Evolutionary conservation across 306 rosid genomes (phyloP).

Genomic region (Sphenostylis stenocarpa): DNA sequence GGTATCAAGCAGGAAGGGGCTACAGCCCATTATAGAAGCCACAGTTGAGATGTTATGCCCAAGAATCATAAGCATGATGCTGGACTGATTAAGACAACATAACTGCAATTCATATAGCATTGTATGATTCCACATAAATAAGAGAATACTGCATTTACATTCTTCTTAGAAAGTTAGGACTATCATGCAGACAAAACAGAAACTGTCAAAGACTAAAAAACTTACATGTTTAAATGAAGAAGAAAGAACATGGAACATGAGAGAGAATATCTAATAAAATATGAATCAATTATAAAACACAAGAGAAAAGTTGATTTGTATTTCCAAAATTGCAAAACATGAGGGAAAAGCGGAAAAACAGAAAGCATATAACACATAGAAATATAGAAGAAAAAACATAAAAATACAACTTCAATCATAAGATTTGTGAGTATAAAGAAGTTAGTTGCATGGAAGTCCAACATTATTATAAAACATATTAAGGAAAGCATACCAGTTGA

Average conservation of each 20-base stretch:
- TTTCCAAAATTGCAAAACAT: not conserved
- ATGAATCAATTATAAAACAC: not conserved
- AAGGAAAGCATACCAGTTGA: slow-evolving; percentile 57
- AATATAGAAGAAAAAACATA: not conserved
- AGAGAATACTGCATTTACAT: not conserved
- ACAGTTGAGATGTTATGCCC: not conserved
- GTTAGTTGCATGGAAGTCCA: not conserved
- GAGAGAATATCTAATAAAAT: not conserved
- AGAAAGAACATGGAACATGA: not conserved
- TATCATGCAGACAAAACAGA: not conserved
- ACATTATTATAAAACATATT: slow-evolving; percentile 1
- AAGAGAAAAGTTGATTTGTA: not conserved
- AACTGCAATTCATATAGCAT: not conserved
- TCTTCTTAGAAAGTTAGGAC: not conserved
- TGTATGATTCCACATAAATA: not conserved
- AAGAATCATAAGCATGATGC: not conserved
- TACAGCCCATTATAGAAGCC: not conserved
- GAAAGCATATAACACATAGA: not conserved
- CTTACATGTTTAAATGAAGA: not conserved
- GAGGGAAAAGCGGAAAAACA: not conserved
- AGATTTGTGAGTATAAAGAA: slow-evolving; percentile 19
- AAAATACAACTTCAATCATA: slow-evolving; percentile 7
- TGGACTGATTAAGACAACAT: not conserved
- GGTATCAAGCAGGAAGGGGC: not conserved
- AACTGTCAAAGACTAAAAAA: not conserved